Evolutionary conservation across 306 rosid species (phyloP).

Genomic region (Prunus armeniaca): DNA sequence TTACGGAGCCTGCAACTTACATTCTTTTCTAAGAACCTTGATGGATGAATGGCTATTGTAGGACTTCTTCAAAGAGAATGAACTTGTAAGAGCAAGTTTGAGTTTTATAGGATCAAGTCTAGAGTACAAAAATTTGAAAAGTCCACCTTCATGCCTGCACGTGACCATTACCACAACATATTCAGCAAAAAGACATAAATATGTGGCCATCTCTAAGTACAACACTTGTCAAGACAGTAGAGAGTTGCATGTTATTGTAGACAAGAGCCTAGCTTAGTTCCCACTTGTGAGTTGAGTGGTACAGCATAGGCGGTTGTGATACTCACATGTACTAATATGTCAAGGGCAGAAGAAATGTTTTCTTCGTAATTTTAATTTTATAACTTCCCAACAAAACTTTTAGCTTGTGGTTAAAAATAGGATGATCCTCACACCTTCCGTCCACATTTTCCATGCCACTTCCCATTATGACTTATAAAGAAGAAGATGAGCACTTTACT

Average conservation of each 20-base stretch:
- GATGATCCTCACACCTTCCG: background rate
- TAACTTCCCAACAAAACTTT: background rate
- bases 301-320: background rate
- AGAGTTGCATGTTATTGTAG: background rate
- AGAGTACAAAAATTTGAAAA: conserved; percentile 63
- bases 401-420: background rate
- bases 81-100: conserved; percentile 43
- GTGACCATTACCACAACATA: conserved; percentile 24
- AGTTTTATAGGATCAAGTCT: conserved; percentile 49
- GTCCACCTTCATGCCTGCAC: conserved; percentile 93
- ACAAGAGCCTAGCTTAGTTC: background rate
- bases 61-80: conserved; percentile 37
- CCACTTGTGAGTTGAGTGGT: background rate
- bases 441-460: background rate
- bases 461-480: background rate
- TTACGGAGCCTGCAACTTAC: conserved; percentile 34
- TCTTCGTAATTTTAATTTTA: background rate
- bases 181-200: conserved; percentile 1
- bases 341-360: background rate
- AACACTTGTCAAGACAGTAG: background rate
- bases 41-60: conserved; percentile 34
- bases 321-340: background rate
- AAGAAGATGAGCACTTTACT: conserved; percentile 26
- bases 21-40: conserved; percentile 65
- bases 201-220: background rate